A percentile compares a stretch with the other conserved stretches of the same genome.
Conservation (phyloP, 768 basidiomycete genomes). For the Hypsizygus marmoreus region DNA sequence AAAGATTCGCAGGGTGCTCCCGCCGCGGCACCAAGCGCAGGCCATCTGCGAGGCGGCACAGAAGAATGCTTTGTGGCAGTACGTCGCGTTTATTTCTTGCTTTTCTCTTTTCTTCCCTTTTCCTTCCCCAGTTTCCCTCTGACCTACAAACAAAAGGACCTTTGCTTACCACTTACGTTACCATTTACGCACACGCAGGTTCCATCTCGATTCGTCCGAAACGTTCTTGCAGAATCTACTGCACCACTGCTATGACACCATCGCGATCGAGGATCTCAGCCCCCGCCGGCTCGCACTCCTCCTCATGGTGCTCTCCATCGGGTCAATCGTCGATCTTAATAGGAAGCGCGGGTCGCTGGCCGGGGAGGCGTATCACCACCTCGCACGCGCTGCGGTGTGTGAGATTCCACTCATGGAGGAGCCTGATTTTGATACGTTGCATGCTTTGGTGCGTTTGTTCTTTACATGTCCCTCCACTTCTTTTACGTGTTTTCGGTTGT, state of each 20-base stretch:
- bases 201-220: conserved; percentile 69
- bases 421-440: conserved; percentile 71
- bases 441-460: conserved; percentile 52
- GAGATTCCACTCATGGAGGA: conserved; percentile 77
- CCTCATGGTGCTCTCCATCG: conserved; percentile 73
- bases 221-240: conserved; percentile 70
- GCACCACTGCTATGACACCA: conserved; percentile 68
- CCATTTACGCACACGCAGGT: conserved; percentile 37
- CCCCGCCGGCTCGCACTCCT: conserved; percentile 68
- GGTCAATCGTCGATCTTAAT: conserved; percentile 65
- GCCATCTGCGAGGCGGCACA: conserved; percentile 65
- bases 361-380: conserved; percentile 67
- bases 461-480: conserved; percentile 6
- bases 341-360: conserved; percentile 55
- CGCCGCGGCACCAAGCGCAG: conserved; percentile 57
- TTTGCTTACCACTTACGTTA: conserved; percentile 7
- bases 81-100: conserved; percentile 28
- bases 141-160: too few relatives aligned
- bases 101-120: conserved; percentile 13
- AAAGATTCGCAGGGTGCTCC: conserved; percentile 64
- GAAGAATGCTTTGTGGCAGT: conserved; percentile 76
- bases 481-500: not conserved
- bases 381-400: conserved; percentile 67
- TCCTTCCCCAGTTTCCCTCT: not conserved
- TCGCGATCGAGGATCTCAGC: conserved; percentile 57